Evolutionary conservation across 768 basidiomycete genomes (phyloP), one percentile per base, ranked within the genome.

Genomic region (Leccinum variicolor): DNA sequence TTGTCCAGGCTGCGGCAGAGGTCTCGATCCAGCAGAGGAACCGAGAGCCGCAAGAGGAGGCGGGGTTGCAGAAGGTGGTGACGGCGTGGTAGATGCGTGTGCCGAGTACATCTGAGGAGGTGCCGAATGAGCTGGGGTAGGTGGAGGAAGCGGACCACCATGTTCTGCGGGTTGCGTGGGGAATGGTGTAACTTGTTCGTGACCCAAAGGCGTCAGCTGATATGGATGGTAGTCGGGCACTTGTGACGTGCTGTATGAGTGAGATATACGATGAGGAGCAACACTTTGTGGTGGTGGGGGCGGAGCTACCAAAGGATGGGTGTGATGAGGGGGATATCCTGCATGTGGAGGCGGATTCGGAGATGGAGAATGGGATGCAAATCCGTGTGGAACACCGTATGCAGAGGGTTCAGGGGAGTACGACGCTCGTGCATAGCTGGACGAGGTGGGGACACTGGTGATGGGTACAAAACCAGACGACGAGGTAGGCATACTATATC

Each of bases 381-480:
- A 80, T 45, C 81, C 76, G n/a, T 75, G 62, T 53, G 74, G 64
- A 21, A 76, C 71, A 28, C 50, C 51, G 55, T 72, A 75, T 39
- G 62, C 57, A 11, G 70, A 66, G 29, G 66, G 65, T 29, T 71
- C 71, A 9, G 74, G 64, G 17, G 73, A 66, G 59, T 78, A 76
- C 11, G 75, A 57, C 52, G 75, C 55, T 19, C 73, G 56, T 14
- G 63, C 63, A 62, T 78, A 80, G 50, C 73, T 69, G 6, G 78
- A 70, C 13, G 77, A 65, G 39, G 71, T 55, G n/a, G 73, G 64
- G 53, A 54, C 13, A 31, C 29, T 77, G 26, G 78, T 67, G 47
- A 87, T 66, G 39, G 88, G 84, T 53, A 82, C 74, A 64, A 90
- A 92, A 13, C 89, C 88, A 11, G 89, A 87, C 0, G 88, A 84